Base-by-base conservation (phyloP, 352 stramenopile genomes). In the Phytopythium aichiense region DNA sequence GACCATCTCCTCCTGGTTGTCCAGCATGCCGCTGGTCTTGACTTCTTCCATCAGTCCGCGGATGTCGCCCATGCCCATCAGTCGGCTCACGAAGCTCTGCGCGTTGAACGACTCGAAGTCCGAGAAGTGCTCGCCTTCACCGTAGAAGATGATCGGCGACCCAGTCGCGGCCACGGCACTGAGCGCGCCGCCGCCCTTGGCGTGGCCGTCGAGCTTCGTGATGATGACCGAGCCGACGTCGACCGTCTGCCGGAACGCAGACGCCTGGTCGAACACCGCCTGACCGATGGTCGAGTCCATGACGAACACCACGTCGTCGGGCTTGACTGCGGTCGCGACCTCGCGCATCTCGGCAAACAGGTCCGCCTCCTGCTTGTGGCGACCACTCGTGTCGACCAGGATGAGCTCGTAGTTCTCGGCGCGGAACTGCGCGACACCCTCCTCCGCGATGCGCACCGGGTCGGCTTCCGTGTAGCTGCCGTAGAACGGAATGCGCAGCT, bases 201-300 rank as follows among this genome's bases (percentile, higher is more conserved):
- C 98, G 73, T 99, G 97, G 25, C 98, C 98, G 72, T 99, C 98
- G 23, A 99, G 81, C 82, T 99, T 99, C 53, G 98, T 99, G 65
- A 99, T 98, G 63, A 99, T 98, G 16, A 99, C 97, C 66, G 89
- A 97, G 2, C 98, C 97, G 13, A 99, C 97, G 71, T 97, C 87
- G 12, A 99, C 96, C 15, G 95, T 96, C 56, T 94, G 73, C 43
- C 97, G 93, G 81, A 99, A 99, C 4, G 95, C 96, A 48, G 80
- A 86, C 7, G 97, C 96, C 76, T 99, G 97, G 75, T 99, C 96
- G 65, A 96, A 94, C 28, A 99, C 96, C 0, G 97, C 96, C 79
- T 99, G 97, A 37, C 98, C 98, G 77, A 99, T 98, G 8, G 96
- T 99, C 28, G 96, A 98, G 85, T 99, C 97, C 93, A 99, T 99